These are phyloP conservation scores for Cordyceps farinosa DNA, from an alignment of 2,329 filamentous ascomycete genomes.

Conservation along the genomic window DNA sequence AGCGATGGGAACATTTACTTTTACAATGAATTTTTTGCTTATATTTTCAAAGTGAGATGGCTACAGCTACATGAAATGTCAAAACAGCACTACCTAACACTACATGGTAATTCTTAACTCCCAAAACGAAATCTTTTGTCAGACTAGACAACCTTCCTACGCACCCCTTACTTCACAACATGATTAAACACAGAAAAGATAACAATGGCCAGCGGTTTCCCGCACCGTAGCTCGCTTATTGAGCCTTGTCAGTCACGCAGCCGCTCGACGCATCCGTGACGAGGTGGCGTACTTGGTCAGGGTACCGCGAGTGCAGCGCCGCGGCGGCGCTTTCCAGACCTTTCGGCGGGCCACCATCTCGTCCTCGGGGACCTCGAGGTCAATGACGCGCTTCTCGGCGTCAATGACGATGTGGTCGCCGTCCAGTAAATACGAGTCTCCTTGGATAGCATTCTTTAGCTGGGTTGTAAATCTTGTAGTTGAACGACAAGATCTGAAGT, in stretches of 20 bases:
- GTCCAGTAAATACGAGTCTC: too few species aligned
- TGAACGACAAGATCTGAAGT: too few species aligned
- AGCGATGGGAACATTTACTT: not conserved
- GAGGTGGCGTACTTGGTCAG: slow-evolving; percentile 63
- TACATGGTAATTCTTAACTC: not conserved
- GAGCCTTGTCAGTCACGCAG: slow-evolving; percentile 48
- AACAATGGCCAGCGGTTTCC: not conserved
- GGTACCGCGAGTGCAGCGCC: slow-evolving; percentile 60
- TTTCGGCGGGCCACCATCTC: slow-evolving; percentile 57
- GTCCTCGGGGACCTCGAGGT: slow-evolving; percentile 64
- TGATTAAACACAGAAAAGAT: not conserved
- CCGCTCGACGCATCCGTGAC: slow-evolving; percentile 58
- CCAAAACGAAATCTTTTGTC: not conserved
- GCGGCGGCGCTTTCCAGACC: slow-evolving; percentile 60
- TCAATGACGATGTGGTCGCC: slow-evolving; percentile 81
- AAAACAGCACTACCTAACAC: not conserved
- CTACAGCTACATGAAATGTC: not conserved
- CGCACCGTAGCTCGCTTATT: not conserved
- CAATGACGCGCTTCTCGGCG: slow-evolving; percentile 65
- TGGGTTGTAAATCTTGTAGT: too few species aligned
- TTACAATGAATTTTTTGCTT: not conserved
- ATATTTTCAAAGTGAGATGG: not conserved
- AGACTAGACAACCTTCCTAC: not conserved
- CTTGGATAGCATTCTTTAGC: too few species aligned
- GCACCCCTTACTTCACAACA: not conserved